phyloP scores from a whole-genome alignment of 805 yeast species.

The Starmerella sirachaensis region DNA sequence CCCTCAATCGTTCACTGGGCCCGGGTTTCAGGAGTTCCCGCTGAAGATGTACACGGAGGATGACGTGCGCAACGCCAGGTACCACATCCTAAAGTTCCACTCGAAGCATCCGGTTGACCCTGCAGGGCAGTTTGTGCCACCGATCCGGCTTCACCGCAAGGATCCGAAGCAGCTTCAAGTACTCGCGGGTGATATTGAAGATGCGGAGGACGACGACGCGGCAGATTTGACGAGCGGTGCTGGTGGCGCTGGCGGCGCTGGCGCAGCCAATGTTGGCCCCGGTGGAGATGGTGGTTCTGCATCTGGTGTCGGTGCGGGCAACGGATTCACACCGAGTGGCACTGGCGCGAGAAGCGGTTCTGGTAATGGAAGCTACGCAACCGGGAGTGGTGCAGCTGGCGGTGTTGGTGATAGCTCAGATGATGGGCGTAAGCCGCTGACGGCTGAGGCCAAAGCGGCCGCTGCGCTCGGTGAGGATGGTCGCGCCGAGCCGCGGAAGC shows the following conservation, averaged over 20 bases:
- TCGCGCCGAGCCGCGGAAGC: slow-evolving; percentile 26
- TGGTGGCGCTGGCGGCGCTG: neutral
- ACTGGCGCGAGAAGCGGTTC: no score
- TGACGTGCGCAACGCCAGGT: slow-evolving; percentile 60
- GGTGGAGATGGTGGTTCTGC: no score
- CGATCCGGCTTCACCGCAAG: slow-evolving; percentile 80
- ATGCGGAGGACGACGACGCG: slow-evolving; percentile 17
- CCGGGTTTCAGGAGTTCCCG: slow-evolving; percentile 35
- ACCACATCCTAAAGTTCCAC: slow-evolving; percentile 73
- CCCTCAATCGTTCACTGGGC: slow-evolving; percentile 6
- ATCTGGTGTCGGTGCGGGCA: neutral
- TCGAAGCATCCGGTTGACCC: slow-evolving; percentile 64
- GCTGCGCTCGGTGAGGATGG: slow-evolving; percentile 7
- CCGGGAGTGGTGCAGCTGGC: neutral
- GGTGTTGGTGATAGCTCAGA: neutral
- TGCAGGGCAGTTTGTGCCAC: slow-evolving; percentile 55
- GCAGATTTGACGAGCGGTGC: neutral
- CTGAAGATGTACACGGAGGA: slow-evolving; percentile 61
- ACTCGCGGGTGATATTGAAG: slow-evolving; percentile 37
- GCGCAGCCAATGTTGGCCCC: neutral
- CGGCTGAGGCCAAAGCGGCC: no score
- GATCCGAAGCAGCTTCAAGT: slow-evolving; percentile 87
- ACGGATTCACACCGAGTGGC: neutral
- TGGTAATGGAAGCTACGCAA: no score
- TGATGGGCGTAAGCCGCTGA: no score